Evolutionary conservation across 495 filamentous ascomycete species (phyloP), one percentile per base, ranked within the genome.

Genomic region (Tuber microsphaerosporum): DNA sequence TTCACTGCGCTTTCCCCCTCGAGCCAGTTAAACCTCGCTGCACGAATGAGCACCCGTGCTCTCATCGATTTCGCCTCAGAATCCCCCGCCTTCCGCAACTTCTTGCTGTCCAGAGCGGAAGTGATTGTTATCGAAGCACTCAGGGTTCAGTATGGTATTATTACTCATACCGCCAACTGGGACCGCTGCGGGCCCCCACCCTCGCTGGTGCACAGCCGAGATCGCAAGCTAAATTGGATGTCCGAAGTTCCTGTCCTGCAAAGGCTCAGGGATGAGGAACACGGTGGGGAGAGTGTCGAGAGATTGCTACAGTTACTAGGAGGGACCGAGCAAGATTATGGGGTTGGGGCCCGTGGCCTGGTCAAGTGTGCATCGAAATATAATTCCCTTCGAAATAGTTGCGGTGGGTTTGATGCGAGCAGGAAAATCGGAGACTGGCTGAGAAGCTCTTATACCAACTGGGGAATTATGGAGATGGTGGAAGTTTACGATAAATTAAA

Each of bases 21-120:
- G 19, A 73, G 75, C 0, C 79, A 81, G 71, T 73, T 81, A 31
- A 75, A 75, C 26, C 73, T 81, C 12, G 80, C 79, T 43, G 75
- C 79, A n/a, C 73, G 74, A 39, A 81, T 81, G 80, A 78, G 73
- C 19, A 69, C 72, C 19, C 45, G 70, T 19, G 22, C 79, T 16
- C 73, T 81, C 34, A 69, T 81, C 45, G 76, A 81, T 43, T 81
- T 79, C 14, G 80, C 80, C 51, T 22, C 65, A 9, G 73, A 48
- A 68, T 81, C 73, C 71, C 76, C 75, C n/a, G 69, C 71, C 22
- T 81, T 81, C 44, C 65, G 41, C 44, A 46, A 71, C 51, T 81
- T 78, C 17, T 70, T 81, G 14, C 48, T 56, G 16, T 70, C 70
- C 45, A 72, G 74, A 42, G 65, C 71, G 48, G 41, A 71, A 41